Conservation (phyloP, 2,329 filamentous ascomycete species). For the Colletotrichum viniferum region DNA sequence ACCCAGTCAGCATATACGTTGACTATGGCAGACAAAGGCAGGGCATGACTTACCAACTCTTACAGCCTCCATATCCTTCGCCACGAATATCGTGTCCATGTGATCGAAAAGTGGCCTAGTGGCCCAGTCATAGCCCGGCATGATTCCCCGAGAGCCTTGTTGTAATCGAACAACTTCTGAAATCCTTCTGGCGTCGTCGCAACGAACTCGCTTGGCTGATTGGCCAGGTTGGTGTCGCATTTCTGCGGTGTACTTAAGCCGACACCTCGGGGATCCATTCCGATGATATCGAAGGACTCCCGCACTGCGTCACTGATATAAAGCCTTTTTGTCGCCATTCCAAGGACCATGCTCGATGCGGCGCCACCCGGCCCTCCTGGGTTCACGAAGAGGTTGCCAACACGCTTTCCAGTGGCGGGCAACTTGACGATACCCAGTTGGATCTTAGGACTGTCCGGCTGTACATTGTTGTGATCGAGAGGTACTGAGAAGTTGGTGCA, state of each 20-base stretch:
- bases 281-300: slow-evolving; percentile 2
- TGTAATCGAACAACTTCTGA: neutral
- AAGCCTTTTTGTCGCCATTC: neutral
- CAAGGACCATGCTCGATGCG: slow-evolving; percentile 6
- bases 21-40: too few relatives aligned
- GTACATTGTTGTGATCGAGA: neutral
- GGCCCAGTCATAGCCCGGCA: slow-evolving; percentile 8
- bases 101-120: neutral
- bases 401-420: neutral
- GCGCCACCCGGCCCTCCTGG: slow-evolving; percentile 11
- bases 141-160: slow-evolving; percentile 8
- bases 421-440: slow-evolving; percentile 8
- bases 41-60: slow-evolving; percentile 7
- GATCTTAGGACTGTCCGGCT: neutral
- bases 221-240: neutral
- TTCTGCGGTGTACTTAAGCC: neutral
- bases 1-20: neutral
- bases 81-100: slow-evolving; percentile 5
- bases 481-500: slow-evolving; percentile 13
- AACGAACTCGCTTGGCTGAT: slow-evolving; percentile 8
- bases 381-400: slow-evolving; percentile 14
- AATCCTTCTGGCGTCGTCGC: slow-evolving; percentile 16
- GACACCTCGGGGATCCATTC: slow-evolving; percentile 8
- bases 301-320: slow-evolving; percentile 7
- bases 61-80: slow-evolving; percentile 11